Evolutionary conservation across 441 rosid genomes (phyloP).

Genomic region (Iberis amara): DNA sequence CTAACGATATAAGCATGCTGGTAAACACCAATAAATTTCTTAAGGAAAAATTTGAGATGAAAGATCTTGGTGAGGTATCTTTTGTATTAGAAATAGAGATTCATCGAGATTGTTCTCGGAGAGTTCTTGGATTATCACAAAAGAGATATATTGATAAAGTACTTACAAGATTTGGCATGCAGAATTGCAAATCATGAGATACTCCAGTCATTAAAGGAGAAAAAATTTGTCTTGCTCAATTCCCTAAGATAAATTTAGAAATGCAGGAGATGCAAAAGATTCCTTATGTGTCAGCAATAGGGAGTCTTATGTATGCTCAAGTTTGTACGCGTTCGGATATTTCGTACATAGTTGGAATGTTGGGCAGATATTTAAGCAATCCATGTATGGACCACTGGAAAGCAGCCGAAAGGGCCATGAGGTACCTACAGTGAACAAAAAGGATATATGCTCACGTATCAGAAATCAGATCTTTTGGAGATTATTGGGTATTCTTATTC

Average conservation of each 20-base stretch:
- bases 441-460: neutral
- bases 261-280: no score
- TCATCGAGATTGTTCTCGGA: neutral
- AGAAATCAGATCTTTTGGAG: neutral
- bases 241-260: neutral
- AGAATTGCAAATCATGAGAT: no score
- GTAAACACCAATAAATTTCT: neutral
- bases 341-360: neutral
- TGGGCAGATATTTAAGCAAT: neutral
- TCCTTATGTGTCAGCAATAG: no score
- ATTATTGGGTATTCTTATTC: neutral
- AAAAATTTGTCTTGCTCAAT: neutral
- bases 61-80: neutral
- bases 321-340: no score
- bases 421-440: neutral
- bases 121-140: no score
- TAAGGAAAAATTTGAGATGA: neutral
- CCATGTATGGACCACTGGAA: neutral
- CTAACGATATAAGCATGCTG: neutral
- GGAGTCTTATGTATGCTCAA: no score
- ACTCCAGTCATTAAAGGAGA: no score
- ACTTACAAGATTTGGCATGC: neutral
- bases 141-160: neutral
- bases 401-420: neutral
- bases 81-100: neutral